phyloP scores from a whole-genome alignment of 345 rosid genomes.

The Durio zibethinus region DNA sequence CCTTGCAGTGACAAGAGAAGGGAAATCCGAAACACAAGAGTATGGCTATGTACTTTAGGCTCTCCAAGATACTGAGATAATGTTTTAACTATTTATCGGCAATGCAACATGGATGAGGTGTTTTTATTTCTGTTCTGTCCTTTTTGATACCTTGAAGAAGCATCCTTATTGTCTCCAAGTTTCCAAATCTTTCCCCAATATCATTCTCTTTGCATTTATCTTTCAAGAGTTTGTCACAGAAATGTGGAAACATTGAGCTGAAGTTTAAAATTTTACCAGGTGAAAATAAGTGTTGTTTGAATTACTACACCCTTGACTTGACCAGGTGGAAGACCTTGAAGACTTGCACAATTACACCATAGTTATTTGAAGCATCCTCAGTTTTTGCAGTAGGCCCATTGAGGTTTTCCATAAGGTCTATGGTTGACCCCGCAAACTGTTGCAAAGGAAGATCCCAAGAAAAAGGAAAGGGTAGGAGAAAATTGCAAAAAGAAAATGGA shows the following conservation, averaged over 20 bases:
- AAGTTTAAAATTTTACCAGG: not conserved
- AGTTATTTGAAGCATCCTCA: conserved; percentile 9
- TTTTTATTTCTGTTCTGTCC: not conserved
- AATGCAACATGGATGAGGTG: not conserved
- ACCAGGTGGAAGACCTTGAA: not conserved
- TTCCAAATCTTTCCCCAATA: not conserved
- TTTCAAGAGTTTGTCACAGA: not conserved
- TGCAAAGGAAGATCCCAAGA: not conserved
- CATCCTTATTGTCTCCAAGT: not conserved
- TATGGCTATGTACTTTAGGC: not conserved
- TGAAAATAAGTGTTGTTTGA: not conserved
- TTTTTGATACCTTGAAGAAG: not conserved
- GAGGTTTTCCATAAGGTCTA: not conserved
- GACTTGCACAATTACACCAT: not conserved
- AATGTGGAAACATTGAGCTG: not conserved
- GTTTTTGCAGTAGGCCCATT: not conserved
- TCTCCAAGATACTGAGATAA: not conserved
- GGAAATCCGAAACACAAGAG: not conserved
- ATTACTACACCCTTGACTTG: not conserved
- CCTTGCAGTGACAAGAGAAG: not conserved
- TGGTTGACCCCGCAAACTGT: conserved; percentile 1
- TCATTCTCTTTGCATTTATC: conserved; percentile 3
- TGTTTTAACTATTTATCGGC: not conserved
- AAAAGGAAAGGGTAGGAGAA: not conserved
- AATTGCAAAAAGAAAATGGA: not conserved